Conservation (phyloP, 2,329 filamentous ascomycete genomes). For the Colletotrichum coccodes region DNA sequence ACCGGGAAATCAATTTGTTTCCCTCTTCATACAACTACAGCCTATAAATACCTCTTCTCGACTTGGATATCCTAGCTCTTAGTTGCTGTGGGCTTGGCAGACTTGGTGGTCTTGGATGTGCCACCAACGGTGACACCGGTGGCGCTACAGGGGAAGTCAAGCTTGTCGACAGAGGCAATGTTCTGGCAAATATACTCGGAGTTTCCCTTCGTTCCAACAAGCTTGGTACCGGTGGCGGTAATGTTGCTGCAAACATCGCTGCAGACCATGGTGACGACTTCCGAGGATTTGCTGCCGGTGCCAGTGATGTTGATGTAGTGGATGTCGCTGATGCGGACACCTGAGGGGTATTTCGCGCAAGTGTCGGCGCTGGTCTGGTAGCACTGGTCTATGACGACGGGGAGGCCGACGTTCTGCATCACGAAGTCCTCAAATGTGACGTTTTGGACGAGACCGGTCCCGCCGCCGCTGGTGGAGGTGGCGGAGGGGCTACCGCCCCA, state of each 20-base stretch:
- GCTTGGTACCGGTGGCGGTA: neutral
- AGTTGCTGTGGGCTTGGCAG: neutral
- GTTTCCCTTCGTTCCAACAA: conserved; percentile 1
- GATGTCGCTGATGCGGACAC: conserved; percentile 11
- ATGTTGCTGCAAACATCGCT: neutral
- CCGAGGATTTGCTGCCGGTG: neutral
- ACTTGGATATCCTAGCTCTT: too few relatives aligned
- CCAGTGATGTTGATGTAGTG: conserved; percentile 6
- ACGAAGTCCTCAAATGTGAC: conserved; percentile 72
- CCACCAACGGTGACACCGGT: conserved; percentile 1
- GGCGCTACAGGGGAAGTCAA: conserved; percentile 8
- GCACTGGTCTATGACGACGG: conserved; percentile 38
- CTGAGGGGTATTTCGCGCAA: conserved; percentile 10
- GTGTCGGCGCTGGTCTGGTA: conserved; percentile 51
- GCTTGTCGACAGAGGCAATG: conserved; percentile 1
- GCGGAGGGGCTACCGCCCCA: conserved; percentile 64
- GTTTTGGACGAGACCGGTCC: conserved; percentile 67
- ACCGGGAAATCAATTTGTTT: too few relatives aligned
- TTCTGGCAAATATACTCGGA: conserved; percentile 12
- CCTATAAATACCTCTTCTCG: too few relatives aligned
- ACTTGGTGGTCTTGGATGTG: neutral
- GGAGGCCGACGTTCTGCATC: too few relatives aligned
- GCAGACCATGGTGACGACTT: conserved; percentile 19
- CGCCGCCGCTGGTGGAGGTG: conserved; percentile 71
- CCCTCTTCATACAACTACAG: too few relatives aligned